Percentiles rank a stretch among this genome's conserved stretches.
These are phyloP conservation scores for Prunus dulcis DNA, from an alignment of 306 rosid species.

Conservation along the genomic window DNA sequence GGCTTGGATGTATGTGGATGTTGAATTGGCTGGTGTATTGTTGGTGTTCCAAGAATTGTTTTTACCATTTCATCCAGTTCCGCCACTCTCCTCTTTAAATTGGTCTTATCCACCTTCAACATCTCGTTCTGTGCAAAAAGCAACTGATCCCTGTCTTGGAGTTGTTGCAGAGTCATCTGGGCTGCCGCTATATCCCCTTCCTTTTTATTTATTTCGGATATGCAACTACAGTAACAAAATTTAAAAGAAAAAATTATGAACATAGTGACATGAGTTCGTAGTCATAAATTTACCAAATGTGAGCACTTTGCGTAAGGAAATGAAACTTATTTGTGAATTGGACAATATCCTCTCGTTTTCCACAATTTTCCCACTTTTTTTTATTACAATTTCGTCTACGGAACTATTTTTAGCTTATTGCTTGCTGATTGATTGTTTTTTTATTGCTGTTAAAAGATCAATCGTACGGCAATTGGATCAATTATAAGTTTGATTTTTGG, in stretches of 20 bases:
- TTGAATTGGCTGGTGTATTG: constrained; percentile 30
- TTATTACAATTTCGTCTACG: too few relatives aligned
- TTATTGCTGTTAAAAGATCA: neutral
- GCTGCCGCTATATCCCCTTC: constrained; percentile 54
- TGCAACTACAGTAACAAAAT: constrained; percentile 49
- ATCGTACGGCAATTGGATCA: neutral
- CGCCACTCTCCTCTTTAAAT: constrained; percentile 53
- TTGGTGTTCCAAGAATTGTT: constrained; percentile 41
- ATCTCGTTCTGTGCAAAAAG: constrained; percentile 86
- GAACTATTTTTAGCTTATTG: too few relatives aligned
- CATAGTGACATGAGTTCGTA: neutral
- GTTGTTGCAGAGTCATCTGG: constrained; percentile 59
- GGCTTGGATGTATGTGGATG: constrained; percentile 39
- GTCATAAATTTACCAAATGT: too few relatives aligned
- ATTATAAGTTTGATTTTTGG: neutral
- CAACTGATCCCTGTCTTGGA: constrained; percentile 76
- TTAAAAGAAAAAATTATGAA: constrained; percentile 6
- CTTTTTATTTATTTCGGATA: constrained; percentile 48
- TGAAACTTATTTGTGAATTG: too few relatives aligned
- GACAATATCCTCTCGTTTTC: too few relatives aligned
- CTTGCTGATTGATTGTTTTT: neutral
- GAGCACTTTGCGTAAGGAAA: too few relatives aligned
- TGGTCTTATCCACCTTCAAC: constrained; percentile 89
- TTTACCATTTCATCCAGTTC: constrained; percentile 82
- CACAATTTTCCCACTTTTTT: too few relatives aligned